phyloP scores from a whole-genome alignment of 345 rosid species.

The Gossypium ekmanianum region DNA sequence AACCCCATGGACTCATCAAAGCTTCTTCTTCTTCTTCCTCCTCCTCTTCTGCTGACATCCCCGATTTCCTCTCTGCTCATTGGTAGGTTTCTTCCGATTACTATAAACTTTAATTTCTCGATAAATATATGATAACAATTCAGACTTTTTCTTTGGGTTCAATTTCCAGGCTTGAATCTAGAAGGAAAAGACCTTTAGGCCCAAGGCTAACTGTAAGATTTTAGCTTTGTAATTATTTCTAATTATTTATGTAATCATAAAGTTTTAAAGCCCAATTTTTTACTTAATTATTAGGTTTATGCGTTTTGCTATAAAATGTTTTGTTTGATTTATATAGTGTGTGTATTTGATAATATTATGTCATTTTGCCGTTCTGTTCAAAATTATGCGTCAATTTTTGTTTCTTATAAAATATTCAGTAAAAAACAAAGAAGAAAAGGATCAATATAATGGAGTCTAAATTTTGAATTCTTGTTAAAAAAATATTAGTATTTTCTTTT shows the following conservation, averaged over 20 bases:
- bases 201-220: slow-evolving; percentile 70
- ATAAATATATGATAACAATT: not conserved
- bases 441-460: no score
- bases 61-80: slow-evolving; percentile 81
- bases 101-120: no score
- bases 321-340: not conserved
- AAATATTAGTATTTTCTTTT: not conserved
- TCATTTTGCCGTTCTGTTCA: no score
- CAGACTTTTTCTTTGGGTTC: not conserved
- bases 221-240: not conserved
- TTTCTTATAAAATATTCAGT: no score
- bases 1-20: slow-evolving; percentile 31
- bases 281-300: not conserved
- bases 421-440: no score
- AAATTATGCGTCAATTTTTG: no score
- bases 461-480: no score
- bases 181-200: slow-evolving; percentile 86
- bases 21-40: slow-evolving; percentile 48
- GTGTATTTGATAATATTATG: no score
- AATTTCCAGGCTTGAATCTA: slow-evolving; percentile 79
- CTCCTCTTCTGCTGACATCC: slow-evolving; percentile 70
- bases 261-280: not conserved
- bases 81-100: slow-evolving; percentile 40
- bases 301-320: not conserved
- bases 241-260: not conserved